phyloP scores from a whole-genome alignment of 306 rosid species.

The Cicer pinnatifidum region DNA sequence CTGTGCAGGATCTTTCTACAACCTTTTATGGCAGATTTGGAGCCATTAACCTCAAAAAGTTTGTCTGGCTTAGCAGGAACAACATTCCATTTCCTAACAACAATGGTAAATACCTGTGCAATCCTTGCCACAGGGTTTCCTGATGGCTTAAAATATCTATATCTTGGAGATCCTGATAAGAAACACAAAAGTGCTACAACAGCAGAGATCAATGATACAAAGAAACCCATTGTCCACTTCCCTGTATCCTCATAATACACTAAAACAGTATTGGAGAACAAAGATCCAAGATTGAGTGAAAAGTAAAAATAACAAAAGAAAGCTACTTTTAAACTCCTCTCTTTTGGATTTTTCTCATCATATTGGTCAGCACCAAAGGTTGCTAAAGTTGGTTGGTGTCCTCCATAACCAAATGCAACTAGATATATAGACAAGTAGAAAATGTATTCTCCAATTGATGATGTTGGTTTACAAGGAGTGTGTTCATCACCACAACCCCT shows the following conservation, averaged over 20 bases:
- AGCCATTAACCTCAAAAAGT: slow-evolving; percentile 59
- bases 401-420: slow-evolving; percentile 74
- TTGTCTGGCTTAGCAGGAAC: slow-evolving; percentile 42
- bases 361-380: slow-evolving; percentile 76
- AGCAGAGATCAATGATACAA: slow-evolving; percentile 56
- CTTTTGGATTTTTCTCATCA: slow-evolving; percentile 56
- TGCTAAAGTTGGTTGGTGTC: slow-evolving; percentile 73
- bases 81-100: slow-evolving; percentile 47
- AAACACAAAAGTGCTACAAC: slow-evolving; percentile 52
- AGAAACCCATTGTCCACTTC: slow-evolving; percentile 65
- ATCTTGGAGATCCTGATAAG: slow-evolving; percentile 54
- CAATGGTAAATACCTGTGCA: slow-evolving; percentile 59
- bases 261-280: slow-evolving; percentile 64
- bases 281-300: slow-evolving; percentile 62
- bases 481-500: slow-evolving; percentile 58
- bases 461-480: slow-evolving; percentile 48
- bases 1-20: slow-evolving; percentile 63
- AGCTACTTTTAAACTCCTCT: slow-evolving; percentile 49
- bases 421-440: slow-evolving; percentile 68
- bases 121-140: slow-evolving; percentile 68
- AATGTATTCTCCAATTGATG: slow-evolving; percentile 47
- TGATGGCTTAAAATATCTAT: slow-evolving; percentile 54
- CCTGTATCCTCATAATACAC: slow-evolving; percentile 68
- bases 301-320: slow-evolving; percentile 70
- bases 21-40: slow-evolving; percentile 65